Percentiles rank a stretch among this genome's conserved stretches.
These are phyloP conservation scores for Alternaria sp. DNA, from an alignment of 2,329 filamentous ascomycete genomes.

Conservation along the genomic window DNA sequence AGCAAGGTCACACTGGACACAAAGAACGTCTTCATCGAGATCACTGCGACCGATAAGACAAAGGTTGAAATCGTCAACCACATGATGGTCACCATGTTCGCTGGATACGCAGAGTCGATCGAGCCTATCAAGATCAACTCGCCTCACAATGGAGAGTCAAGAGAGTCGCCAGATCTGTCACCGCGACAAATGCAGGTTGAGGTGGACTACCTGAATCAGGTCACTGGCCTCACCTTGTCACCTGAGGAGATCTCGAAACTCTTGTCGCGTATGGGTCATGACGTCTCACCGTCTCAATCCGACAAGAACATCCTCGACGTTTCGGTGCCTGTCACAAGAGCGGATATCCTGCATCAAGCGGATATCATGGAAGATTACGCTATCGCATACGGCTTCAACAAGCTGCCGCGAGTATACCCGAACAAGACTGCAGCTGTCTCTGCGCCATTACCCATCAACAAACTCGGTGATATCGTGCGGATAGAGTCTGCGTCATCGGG, in stretches of 20 bases:
- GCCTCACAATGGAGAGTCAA: slow-evolving; percentile 83
- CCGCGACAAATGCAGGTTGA: slow-evolving; percentile 80
- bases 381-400: slow-evolving; percentile 97
- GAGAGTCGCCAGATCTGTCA: slow-evolving; percentile 80
- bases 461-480: slow-evolving; percentile 89
- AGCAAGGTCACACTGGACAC: slow-evolving; percentile 94
- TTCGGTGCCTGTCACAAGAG: slow-evolving; percentile 83
- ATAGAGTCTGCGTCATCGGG: slow-evolving; percentile 90
- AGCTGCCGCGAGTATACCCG: slow-evolving; percentile 84
- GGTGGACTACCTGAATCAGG: slow-evolving; percentile 91
- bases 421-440: slow-evolving; percentile 86
- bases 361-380: slow-evolving; percentile 99
- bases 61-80: slow-evolving; percentile 96
- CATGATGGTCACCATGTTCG: slow-evolving; percentile 98
- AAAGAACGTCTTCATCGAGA: slow-evolving; percentile 94
- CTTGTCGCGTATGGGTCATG: slow-evolving; percentile 86
- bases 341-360: slow-evolving; percentile 93
- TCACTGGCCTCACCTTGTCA: slow-evolving; percentile 80
- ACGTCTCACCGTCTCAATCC: slow-evolving; percentile 75
- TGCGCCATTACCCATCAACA: slow-evolving; percentile 88
- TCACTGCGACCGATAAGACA: slow-evolving; percentile 93
- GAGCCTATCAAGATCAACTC: slow-evolving; percentile 94
- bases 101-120: slow-evolving; percentile 88
- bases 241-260: slow-evolving; percentile 78
- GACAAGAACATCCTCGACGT: slow-evolving; percentile 76